Evolutionary conservation across 352 stramenopile species (phyloP), one percentile per base, ranked within the genome.

Genomic region (Globisporangium okanoganense): DNA sequence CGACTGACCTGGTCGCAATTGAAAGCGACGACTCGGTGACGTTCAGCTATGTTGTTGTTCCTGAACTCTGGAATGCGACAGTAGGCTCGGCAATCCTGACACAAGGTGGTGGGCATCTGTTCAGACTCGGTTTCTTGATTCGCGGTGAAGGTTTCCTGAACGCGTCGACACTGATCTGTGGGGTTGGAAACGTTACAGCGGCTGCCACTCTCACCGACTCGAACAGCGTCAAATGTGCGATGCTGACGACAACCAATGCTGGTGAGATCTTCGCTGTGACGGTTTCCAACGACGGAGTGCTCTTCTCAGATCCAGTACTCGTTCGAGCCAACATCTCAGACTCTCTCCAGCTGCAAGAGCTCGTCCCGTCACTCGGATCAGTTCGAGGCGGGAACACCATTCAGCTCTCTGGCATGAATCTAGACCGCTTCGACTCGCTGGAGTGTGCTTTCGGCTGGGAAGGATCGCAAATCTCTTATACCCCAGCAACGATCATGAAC

Each of bases 401-500:
- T 36, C 56, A 48, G 10, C 20, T 82, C 1, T 47, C 62, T 22
- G 73, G 73, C 7, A 25, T 43, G 5, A 38, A 56, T 35, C 64
- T 76, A 16, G n/a, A 47, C 27, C 22, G 25, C 6, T 55, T 63
- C 50, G 60, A 53, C 14, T 27, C 29, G 27, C 33, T 71, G 27
- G 61, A 74, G 16, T 88, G 75, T 29, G 43, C 75, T 7, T 70
- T 78, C 58, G 76, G 76, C 16, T 85, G 68, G 71, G 57, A 72
- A n/a, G 54, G 58, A 18, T 35, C 75, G 18, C 75, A 85, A 16
- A 18, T 49, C 33, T 67, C 69, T 5, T 70, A 50, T 50, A 57
- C 57, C 1, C 25, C n/a, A 4, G 56, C 56, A 12, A 33, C 16
- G 9, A 41, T 65, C 8, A 20, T 78, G 33, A 82, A 84, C 20